A percentile compares a stretch with the other conserved stretches of the same genome.
phyloP scores from a whole-genome alignment of 108 stramenopile species.

The Fragilariopsis cylindrus region DNA sequence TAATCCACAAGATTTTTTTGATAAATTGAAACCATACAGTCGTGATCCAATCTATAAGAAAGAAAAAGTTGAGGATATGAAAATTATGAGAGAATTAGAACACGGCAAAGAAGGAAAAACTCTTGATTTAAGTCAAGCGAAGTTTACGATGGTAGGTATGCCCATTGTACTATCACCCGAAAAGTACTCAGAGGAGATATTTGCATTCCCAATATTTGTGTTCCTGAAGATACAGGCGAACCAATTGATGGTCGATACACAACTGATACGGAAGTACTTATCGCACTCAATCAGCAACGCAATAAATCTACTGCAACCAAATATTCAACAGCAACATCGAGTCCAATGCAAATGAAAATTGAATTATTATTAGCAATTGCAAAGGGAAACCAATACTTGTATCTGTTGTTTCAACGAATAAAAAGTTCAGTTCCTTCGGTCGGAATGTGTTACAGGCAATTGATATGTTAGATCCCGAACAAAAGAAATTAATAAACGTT shows the following conservation, averaged over 20 bases:
- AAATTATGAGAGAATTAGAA: slow-evolving; percentile 20
- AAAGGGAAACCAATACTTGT: slow-evolving; percentile 31
- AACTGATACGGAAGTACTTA: slow-evolving; percentile 22
- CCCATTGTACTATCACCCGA: slow-evolving; percentile 16
- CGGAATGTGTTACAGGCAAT: slow-evolving; percentile 30
- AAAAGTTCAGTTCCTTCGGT: slow-evolving; percentile 33
- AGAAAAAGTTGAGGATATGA: slow-evolving; percentile 44
- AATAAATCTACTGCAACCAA: slow-evolving; percentile 26
- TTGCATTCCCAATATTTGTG: slow-evolving; percentile 28
- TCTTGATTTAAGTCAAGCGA: slow-evolving; percentile 21
- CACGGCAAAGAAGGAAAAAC: slow-evolving; percentile 17
- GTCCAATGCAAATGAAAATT: slow-evolving; percentile 46
- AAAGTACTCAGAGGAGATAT: slow-evolving; percentile 2
- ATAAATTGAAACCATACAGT: slow-evolving; percentile 23
- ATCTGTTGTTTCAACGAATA: slow-evolving; percentile 23
- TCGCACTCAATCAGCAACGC: slow-evolving; percentile 30
- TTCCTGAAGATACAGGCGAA: slow-evolving; percentile 23
- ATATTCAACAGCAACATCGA: slow-evolving; percentile 36
- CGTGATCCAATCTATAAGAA: slow-evolving; percentile 28
- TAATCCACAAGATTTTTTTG: slow-evolving; percentile 26
- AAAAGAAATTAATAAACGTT: slow-evolving; percentile 26
- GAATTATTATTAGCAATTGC: slow-evolving; percentile 30
- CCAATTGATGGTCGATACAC: slow-evolving; percentile 29
- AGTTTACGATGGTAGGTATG: slow-evolving; percentile 34
- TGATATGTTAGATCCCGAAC: slow-evolving; percentile 29